Evolutionary conservation across 805 yeast species (phyloP).

Genomic region (Candida adriatica): DNA sequence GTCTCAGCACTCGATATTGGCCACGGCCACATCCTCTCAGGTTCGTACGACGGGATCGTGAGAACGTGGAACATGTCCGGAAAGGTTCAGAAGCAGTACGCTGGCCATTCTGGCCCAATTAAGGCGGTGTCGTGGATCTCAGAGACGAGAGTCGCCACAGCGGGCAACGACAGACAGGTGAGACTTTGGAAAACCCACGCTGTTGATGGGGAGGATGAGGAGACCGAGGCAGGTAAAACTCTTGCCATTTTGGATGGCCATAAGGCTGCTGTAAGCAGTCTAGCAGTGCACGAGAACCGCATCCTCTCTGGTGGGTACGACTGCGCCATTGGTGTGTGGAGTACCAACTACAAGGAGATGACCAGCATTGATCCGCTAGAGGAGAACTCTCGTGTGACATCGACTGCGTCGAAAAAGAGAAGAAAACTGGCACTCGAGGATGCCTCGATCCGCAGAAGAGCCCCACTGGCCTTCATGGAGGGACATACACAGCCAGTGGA

Average conservation of each 20-base stretch:
- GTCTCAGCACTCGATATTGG: constrained; percentile 56
- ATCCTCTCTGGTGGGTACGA: constrained; percentile 86
- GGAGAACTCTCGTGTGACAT: constrained; percentile 42
- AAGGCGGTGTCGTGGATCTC: constrained; percentile 76
- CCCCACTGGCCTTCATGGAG: constrained; percentile 72
- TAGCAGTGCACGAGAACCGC: constrained; percentile 49
- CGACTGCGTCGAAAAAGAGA: constrained; percentile 84
- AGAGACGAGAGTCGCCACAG: constrained; percentile 69
- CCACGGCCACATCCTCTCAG: constrained; percentile 59
- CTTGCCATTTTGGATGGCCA: constrained; percentile 87
- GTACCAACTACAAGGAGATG: constrained; percentile 81
- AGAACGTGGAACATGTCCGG: constrained; percentile 85
- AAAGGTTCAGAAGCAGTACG: constrained; percentile 66
- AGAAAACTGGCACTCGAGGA: constrained; percentile 75
- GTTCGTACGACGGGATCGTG: constrained; percentile 92
- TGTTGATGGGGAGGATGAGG: constrained; percentile 37
- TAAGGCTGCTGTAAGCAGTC: constrained; percentile 73
- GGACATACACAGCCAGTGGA: constrained; percentile 87
- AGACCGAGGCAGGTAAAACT: constrained; percentile 62
- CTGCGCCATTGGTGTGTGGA: constrained; percentile 78
- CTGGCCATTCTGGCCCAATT: constrained; percentile 86
- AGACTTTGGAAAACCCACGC: constrained; percentile 78
- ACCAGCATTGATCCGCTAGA: constrained; percentile 46
- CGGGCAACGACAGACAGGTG: constrained; percentile 83
- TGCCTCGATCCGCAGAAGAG: constrained; percentile 68